phyloP scores from a whole-genome alignment of 1,139 yeast genomes.

The Protomyces pachydermus region DNA sequence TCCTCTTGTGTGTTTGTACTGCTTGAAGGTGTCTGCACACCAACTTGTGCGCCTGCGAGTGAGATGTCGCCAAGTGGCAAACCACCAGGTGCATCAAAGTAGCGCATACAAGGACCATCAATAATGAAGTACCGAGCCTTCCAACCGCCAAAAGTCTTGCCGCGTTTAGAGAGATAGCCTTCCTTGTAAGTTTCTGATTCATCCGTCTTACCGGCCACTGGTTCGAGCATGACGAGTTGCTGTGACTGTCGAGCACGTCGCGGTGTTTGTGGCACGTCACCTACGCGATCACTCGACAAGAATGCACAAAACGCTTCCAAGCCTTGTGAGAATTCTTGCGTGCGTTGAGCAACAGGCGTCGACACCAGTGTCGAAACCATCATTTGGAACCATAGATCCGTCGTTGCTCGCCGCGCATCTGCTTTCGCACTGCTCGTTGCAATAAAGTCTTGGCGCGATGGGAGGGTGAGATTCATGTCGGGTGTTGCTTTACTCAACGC shows the following conservation, averaged over 20 bases:
- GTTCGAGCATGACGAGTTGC: slow-evolving; percentile 35
- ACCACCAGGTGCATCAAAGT: slow-evolving; percentile 60
- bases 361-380: slow-evolving; percentile 35
- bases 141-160: slow-evolving; percentile 64
- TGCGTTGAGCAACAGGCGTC: slow-evolving; percentile 38
- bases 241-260: slow-evolving; percentile 45
- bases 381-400: slow-evolving; percentile 31
- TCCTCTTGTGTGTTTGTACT: slow-evolving; percentile 42
- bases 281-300: slow-evolving; percentile 63
- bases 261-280: slow-evolving; percentile 53
- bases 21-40: slow-evolving; percentile 49
- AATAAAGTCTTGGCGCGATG: background rate
- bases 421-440: background rate
- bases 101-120: slow-evolving; percentile 58
- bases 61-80: slow-evolving; percentile 53
- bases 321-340: background rate
- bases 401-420: slow-evolving; percentile 39
- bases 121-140: slow-evolving; percentile 67
- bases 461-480: background rate
- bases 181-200: slow-evolving; percentile 45
- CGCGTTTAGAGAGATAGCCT: slow-evolving; percentile 63
- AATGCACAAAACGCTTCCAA: slow-evolving; percentile 52
- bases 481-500: background rate
- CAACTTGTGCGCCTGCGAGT: slow-evolving; percentile 58
- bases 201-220: background rate